Conservation (phyloP, 1,139 yeast genomes). For the Eremothecium cymbalariae region DNA sequence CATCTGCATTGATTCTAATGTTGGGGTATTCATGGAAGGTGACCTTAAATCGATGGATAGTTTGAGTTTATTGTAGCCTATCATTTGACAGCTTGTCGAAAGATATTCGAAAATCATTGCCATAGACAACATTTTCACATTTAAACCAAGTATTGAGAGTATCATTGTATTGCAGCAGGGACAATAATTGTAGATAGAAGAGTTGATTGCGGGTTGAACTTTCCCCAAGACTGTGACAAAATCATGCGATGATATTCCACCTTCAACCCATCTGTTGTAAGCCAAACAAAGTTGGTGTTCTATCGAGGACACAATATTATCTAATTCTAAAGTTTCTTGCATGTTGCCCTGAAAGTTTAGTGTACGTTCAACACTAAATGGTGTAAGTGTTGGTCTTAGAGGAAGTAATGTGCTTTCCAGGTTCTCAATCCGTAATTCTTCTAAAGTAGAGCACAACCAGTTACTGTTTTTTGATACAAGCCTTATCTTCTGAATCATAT, state of each 20-base stretch:
- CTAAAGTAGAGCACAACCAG: background rate
- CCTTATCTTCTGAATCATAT: background rate
- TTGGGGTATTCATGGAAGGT: too few species aligned
- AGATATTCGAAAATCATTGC: background rate
- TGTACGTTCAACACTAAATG: conserved; percentile 1
- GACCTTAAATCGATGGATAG: too few species aligned
- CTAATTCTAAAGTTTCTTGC: too few species aligned
- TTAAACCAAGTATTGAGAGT: background rate
- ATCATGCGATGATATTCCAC: background rate
- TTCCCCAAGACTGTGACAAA: background rate
- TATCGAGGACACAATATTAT: background rate
- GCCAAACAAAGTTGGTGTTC: background rate
- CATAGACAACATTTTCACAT: background rate
- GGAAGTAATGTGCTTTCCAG: too few species aligned
- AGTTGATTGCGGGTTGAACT: background rate
- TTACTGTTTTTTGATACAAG: background rate
- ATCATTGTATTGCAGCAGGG: background rate
- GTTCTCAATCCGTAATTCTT: background rate
- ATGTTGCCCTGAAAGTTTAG: too few species aligned
- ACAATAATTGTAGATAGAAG: background rate
- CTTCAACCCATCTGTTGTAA: background rate
- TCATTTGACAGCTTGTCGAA: too few species aligned
- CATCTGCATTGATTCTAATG: too few species aligned
- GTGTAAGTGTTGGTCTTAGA: background rate
- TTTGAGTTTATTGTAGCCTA: too few species aligned